phyloP scores from a whole-genome alignment of 768 basidiomycete species.

The Kwoniella heveanensis region DNA sequence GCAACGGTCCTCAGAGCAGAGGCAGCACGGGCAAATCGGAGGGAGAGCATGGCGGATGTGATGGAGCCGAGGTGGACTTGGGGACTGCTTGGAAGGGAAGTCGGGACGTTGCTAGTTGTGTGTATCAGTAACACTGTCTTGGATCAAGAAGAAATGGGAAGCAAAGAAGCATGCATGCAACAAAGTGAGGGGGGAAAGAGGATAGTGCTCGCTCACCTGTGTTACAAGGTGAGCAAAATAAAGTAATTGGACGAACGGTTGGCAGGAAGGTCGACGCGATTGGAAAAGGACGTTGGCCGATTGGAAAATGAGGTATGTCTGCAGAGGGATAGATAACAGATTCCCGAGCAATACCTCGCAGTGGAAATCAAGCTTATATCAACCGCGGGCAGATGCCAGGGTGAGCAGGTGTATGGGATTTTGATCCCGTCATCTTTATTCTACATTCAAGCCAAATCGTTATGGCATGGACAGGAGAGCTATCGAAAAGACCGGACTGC shows the following conservation, averaged over 20 bases:
- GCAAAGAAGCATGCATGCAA: no score
- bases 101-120: no score
- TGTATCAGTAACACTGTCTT: no score
- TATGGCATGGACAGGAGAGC: no score
- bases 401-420: not conserved
- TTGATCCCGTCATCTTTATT: not conserved
- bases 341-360: not conserved
- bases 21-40: constrained; percentile 16
- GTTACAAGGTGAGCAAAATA: no score
- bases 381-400: not conserved
- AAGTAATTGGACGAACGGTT: no score
- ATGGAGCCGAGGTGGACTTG: not conserved
- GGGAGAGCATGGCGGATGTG: constrained; percentile 15
- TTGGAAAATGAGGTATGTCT: constrained; percentile 1
- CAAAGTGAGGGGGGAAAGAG: no score
- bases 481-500: no score
- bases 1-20: constrained; percentile 6
- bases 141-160: no score
- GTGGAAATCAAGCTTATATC: constrained; percentile 1
- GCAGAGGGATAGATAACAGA: not conserved
- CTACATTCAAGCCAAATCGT: no score
- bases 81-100: no score
- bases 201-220: no score
- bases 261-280: not conserved
- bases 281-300: not conserved